Evolutionary conservation across 1,139 yeast species (phyloP).

Genomic region (Citeromyces hawaiiensis): DNA sequence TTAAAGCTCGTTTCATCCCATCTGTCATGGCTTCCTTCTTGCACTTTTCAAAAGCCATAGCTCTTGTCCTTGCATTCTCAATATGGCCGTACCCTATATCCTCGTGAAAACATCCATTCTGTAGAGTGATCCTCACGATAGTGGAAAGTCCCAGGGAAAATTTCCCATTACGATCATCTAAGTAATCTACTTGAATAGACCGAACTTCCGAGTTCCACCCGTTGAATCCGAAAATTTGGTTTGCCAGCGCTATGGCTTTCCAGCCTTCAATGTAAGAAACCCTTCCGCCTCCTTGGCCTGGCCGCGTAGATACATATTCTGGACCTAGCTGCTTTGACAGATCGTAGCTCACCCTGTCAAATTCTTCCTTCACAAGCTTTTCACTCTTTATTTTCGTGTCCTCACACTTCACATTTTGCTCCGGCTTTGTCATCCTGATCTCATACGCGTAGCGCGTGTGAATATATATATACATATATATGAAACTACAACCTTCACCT

Average conservation of each 20-base stretch:
- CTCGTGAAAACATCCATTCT: conserved; percentile 68
- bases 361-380: conserved; percentile 20
- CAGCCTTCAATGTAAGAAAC: conserved; percentile 74
- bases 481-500: no score
- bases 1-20: conserved; percentile 61
- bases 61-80: conserved; percentile 57
- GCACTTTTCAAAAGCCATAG: conserved; percentile 70
- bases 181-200: conserved; percentile 52
- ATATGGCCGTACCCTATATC: conserved; percentile 75
- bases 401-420: not conserved
- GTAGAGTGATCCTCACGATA: conserved; percentile 55
- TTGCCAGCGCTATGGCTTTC: conserved; percentile 68
- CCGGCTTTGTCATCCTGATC: no score
- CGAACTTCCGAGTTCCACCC: conserved; percentile 72
- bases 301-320: conserved; percentile 72
- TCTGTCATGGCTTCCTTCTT: conserved; percentile 77
- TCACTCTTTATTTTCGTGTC: not conserved
- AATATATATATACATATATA: not conserved
- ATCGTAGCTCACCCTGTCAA: conserved; percentile 23
- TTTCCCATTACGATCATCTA: conserved; percentile 47
- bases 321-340: conserved; percentile 72
- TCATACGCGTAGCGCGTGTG: not conserved
- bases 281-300: conserved; percentile 60
- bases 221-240: conserved; percentile 68
- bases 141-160: conserved; percentile 57